A percentile compares a stretch with the other conserved stretches of the same genome.
These are phyloP conservation scores for Hemisphaericaspora subhashii DNA, from an alignment of 1,139 yeast genomes.

Conservation along the genomic window DNA sequence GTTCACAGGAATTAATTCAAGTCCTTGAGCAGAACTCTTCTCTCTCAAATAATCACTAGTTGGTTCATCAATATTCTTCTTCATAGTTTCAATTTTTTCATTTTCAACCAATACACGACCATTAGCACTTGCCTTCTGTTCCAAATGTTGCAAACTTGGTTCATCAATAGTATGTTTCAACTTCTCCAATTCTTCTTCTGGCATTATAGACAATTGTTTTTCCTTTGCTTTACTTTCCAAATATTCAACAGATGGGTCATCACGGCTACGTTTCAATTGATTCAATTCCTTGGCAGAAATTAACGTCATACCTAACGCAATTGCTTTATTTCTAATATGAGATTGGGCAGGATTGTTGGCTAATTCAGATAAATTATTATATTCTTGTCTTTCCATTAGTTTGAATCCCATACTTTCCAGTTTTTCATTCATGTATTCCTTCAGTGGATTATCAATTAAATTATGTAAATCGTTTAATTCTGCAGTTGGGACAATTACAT, in stretches of 20 bases:
- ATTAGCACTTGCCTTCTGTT: slow-evolving; percentile 14
- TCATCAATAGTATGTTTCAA: slow-evolving; percentile 20
- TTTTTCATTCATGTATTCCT: slow-evolving; percentile 33
- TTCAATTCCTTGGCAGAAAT: slow-evolving; percentile 18
- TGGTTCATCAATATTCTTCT: slow-evolving; percentile 17
- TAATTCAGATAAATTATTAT: slow-evolving; percentile 17
- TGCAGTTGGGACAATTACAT: slow-evolving; percentile 7
- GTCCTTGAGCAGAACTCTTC: slow-evolving; percentile 16
- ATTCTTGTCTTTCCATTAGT: slow-evolving; percentile 29
- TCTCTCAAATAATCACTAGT: slow-evolving; percentile 20
- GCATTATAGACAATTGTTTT: slow-evolving; percentile 19
- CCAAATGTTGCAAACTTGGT: slow-evolving; percentile 15
- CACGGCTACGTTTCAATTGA: slow-evolving; percentile 15
- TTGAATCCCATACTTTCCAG: slow-evolving; percentile 34
- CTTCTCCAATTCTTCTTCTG: slow-evolving; percentile 16
- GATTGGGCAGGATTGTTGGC: slow-evolving; percentile 27
- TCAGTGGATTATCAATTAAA: slow-evolving; percentile 19
- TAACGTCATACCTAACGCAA: slow-evolving; percentile 15
- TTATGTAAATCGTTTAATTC: slow-evolving; percentile 15
- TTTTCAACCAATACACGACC: slow-evolving; percentile 10
- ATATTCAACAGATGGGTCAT: slow-evolving; percentile 23
- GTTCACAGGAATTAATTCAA: slow-evolving; percentile 4
- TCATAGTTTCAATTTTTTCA: slow-evolving; percentile 6
- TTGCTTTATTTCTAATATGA: slow-evolving; percentile 18
- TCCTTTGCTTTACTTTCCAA: slow-evolving; percentile 14